Evolutionary conservation across 768 basidiomycete species (phyloP), one percentile per base, ranked within the genome.

Genomic region (Amanita pseudoporphyria): DNA sequence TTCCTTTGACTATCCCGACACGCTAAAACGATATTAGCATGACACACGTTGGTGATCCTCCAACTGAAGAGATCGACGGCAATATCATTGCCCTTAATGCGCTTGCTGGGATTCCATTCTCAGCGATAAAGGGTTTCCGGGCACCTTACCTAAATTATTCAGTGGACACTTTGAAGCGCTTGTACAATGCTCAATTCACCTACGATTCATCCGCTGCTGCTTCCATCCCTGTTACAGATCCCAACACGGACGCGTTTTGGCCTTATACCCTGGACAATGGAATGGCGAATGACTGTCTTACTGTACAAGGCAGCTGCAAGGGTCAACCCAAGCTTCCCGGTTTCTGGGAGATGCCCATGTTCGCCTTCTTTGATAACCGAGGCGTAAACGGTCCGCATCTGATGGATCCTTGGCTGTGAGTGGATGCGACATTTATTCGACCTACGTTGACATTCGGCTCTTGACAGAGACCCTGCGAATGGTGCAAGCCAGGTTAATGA

Each of bases 291-390:
- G 74, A 88, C 58, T 90, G 87, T 56, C 61, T 86, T 50, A 61
- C 65, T 6, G 72, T 80, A 3, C 57, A 61, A 0, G 74, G 70
- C 22, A 64, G 74, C 3, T 88, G 87, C 65, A 73, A 79, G 57
- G 87, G 87, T 38, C 61, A 82, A 64, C 82, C 83, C 5, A 74
- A 77, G 54, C 66, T 88, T 2, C 82, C 84, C 18, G 87, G 87
- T 4, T 74, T 90, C 58, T 90, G 87, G 87, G 85, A 89, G 64
- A 72, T 87, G 47, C 87, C 87, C 1, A 87, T 89, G 86, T 87
- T 87, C 61, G 81, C 81, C 0, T 75, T 79, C 63, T 87, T 88
- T 54, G 85, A 86, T 60, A 52, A 73, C 9, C 62, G 66, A 9
- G 82, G 82, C 4, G 67, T 63, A 7, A 64, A 54, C 6, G 83